These are phyloP conservation scores for Schizophyllum commune DNA, from an alignment of 1,284 basidiomycete species.

Conservation along the genomic window DNA sequence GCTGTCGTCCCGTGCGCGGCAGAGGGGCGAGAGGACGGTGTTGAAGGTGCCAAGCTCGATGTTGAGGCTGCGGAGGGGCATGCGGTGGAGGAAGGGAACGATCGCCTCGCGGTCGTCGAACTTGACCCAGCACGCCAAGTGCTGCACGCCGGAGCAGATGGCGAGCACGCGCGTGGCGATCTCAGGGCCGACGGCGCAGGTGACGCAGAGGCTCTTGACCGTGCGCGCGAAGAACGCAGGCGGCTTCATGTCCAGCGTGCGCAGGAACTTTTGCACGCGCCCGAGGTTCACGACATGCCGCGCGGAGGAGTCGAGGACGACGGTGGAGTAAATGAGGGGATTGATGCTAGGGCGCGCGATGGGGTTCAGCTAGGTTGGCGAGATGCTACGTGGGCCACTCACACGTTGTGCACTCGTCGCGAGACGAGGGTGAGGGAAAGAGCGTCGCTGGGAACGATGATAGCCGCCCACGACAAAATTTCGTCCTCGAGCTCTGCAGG, in stretches of 20 bases:
- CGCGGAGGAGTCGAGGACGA: constrained; percentile 22
- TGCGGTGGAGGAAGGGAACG: constrained; percentile 15
- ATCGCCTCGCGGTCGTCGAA: constrained; percentile 16
- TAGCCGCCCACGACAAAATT: constrained; percentile 23
- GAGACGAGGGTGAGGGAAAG: constrained; percentile 23
- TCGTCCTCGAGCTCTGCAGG: constrained; percentile 27
- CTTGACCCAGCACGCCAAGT: constrained; percentile 28
- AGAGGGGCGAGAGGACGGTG: not conserved
- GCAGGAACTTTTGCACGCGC: constrained; percentile 15
- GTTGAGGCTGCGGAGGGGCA: constrained; percentile 24
- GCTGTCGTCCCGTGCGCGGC: not conserved
- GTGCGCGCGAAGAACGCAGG: constrained; percentile 22
- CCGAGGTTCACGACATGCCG: constrained; percentile 11
- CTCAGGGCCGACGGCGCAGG: constrained; percentile 18
- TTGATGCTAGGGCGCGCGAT: constrained; percentile 18
- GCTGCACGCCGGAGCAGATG: constrained; percentile 24
- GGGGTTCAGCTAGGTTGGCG: not conserved
- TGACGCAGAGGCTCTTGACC: constrained; percentile 29
- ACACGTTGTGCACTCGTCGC: constrained; percentile 22
- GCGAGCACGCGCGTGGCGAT: constrained; percentile 22
- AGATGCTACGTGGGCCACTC: constrained; percentile 12
- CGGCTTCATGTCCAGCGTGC: constrained; percentile 23
- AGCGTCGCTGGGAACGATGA: constrained; percentile 15
- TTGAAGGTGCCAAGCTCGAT: constrained; percentile 23
- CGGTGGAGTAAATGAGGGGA: constrained; percentile 26